These are phyloP conservation scores for Mycena chlorophos DNA, from an alignment of 768 basidiomycete genomes.

Conservation along the genomic window DNA sequence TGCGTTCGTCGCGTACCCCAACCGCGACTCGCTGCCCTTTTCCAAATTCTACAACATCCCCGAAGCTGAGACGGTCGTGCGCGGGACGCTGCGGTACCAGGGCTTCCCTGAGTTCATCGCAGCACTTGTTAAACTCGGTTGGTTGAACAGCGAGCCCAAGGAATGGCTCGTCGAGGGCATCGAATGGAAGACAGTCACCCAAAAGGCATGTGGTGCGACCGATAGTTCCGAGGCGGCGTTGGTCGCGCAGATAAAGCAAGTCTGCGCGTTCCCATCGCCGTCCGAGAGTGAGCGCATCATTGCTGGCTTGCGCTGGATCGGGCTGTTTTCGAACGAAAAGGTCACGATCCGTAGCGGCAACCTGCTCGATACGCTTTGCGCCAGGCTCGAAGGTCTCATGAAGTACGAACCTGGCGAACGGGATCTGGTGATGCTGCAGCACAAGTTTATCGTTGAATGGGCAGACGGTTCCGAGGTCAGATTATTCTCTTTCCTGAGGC, in stretches of 20 bases:
- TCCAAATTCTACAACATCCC: slow-evolving; percentile 89
- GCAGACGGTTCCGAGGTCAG: slow-evolving; percentile 73
- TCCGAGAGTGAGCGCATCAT: slow-evolving; percentile 76
- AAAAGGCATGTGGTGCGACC: slow-evolving; percentile 68
- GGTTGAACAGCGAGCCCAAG: slow-evolving; percentile 75
- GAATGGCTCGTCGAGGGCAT: slow-evolving; percentile 74
- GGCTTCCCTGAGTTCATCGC: slow-evolving; percentile 96
- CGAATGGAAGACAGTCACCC: slow-evolving; percentile 83
- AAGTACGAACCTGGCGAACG: slow-evolving; percentile 87
- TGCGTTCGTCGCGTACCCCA: slow-evolving; percentile 96
- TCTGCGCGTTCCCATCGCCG: slow-evolving; percentile 72
- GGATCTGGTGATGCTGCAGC: slow-evolving; percentile 96
- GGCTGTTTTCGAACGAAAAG: slow-evolving; percentile 76
- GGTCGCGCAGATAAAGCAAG: slow-evolving; percentile 64
- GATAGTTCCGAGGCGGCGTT: slow-evolving; percentile 77
- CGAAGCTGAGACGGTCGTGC: slow-evolving; percentile 88
- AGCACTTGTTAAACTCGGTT: slow-evolving; percentile 84
- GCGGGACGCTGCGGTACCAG: slow-evolving; percentile 93
- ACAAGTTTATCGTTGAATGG: slow-evolving; percentile 94
- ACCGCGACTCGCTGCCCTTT: slow-evolving; percentile 91
- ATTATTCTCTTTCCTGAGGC: slow-evolving; percentile 2
- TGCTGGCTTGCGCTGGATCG: slow-evolving; percentile 91
- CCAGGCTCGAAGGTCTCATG: slow-evolving; percentile 87
- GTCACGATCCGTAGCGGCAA: slow-evolving; percentile 66
- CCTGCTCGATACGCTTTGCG: slow-evolving; percentile 93